Base-by-base conservation (phyloP, 192 early-diverging fungal genomes). In the Glomus cerebriforme region DNA sequence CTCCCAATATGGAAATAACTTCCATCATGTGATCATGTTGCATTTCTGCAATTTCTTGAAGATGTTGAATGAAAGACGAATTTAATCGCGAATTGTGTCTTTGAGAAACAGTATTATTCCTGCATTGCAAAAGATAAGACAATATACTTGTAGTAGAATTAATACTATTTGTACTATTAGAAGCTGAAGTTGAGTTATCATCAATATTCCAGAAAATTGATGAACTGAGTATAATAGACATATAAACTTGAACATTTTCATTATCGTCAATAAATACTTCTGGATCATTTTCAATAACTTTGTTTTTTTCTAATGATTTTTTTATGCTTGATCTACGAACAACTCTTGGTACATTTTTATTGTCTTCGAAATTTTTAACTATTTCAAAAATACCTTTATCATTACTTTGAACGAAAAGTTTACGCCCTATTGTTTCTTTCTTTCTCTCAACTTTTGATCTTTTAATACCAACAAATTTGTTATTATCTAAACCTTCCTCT, bases 11-110 rank as follows among this genome's bases (percentile, higher is more conserved):
- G 24, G 68, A 70, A 15, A 45, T 70, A 70, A 70, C 26, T 70
- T 70, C 39, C 26, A 13, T 24, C 68, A 70, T 70, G 31, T 70
- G 68, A 15, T 70, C 24, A 70, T 70, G 39, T 24, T 70, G 39
- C 19, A 70, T 12, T 70, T 70, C 68, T 45, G 24, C 35, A 70
- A 27, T n/a, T 27, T 70, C 68, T 26, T 37, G 68, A 45, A 70
- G 68, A 45, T 45, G 10, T 70, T 24, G 19, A 70, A 70, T 19
- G 24, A 70, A 43, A 9, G 26, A 45, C 13, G 35, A 12, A 26
- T 70, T 45, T 47, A 70, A 26, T 22, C 22, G 49, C 10, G 17
- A 54, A 54, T 22, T 22, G 5, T 3, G 17, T 47, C n/a, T 22
- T 32, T 70, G 22, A 67, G 32, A 22, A 22, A 22, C 22, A 12